These are phyloP conservation scores for Chlorella sp. DNA, from an alignment of 139 green algal genomes.

Conservation along the genomic window DNA sequence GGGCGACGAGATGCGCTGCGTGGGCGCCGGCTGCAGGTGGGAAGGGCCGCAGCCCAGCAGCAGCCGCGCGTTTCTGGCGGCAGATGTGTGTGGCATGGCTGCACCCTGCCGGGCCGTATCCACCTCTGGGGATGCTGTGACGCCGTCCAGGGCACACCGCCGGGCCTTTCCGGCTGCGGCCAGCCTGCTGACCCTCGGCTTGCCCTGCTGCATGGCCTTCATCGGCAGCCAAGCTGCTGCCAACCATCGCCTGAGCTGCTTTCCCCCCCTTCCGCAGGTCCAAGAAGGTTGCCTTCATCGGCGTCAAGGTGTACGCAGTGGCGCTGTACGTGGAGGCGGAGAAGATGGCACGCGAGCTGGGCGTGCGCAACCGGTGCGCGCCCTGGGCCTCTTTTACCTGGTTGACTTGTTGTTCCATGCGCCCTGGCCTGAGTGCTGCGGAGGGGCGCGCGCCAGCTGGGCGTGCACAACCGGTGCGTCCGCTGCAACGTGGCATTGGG, in stretches of 20 bases:
- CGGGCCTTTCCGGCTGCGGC: too few relatives aligned
- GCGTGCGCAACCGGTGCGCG: conserved; percentile 58
- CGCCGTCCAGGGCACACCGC: too few relatives aligned
- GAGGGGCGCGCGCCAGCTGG: too few relatives aligned
- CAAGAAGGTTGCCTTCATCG: conserved; percentile 82
- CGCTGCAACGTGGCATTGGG: background rate
- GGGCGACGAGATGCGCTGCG: conserved; percentile 62
- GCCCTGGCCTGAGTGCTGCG: too few relatives aligned
- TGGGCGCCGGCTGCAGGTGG: conserved; percentile 68
- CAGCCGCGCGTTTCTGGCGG: background rate
- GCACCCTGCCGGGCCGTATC: too few relatives aligned
- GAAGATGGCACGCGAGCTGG: conserved; percentile 77
- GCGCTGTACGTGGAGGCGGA: conserved; percentile 81
- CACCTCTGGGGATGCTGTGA: too few relatives aligned
- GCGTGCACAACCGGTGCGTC: conserved; percentile 10
- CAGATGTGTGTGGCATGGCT: background rate
- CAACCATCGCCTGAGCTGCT: background rate
- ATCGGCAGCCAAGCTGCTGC: background rate
- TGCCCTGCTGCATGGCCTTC: too few relatives aligned
- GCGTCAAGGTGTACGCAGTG: conserved; percentile 82
- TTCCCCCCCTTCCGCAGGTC: background rate
- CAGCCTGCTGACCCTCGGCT: too few relatives aligned
- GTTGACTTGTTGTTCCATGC: too few relatives aligned
- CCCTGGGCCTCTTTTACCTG: background rate
- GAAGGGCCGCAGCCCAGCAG: background rate